phyloP scores from a whole-genome alignment of 73 alveolate species.

The Paramecium caudatum region DNA sequence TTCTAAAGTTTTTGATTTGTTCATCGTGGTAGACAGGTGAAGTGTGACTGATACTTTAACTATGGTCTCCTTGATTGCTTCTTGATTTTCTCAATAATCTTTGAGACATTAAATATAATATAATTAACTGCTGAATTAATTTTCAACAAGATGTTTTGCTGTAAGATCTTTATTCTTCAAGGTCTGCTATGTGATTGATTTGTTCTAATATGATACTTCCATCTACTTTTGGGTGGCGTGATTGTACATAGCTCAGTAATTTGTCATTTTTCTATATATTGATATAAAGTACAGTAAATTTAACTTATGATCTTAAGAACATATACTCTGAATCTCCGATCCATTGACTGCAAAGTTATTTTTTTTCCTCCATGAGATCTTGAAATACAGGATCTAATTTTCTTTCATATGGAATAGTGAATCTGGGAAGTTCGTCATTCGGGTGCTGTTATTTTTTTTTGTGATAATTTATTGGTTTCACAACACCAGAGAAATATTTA shows the following conservation, averaged over 20 bases:
- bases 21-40: constrained; percentile 7
- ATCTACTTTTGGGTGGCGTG: constrained; percentile 20
- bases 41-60: constrained; percentile 15
- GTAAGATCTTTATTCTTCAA: constrained; percentile 32
- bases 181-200: constrained; percentile 35
- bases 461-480: constrained; percentile 45
- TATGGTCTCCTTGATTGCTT: not conserved
- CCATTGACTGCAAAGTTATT: constrained; percentile 2
- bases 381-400: constrained; percentile 29
- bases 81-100: constrained; percentile 43
- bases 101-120: constrained; percentile 5
- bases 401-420: constrained; percentile 13
- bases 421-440: not conserved
- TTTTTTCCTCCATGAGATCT: constrained; percentile 22
- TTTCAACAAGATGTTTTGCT: not conserved
- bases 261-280: not conserved
- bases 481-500: constrained; percentile 27
- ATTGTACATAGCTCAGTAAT: not conserved
- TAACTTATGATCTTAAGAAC: constrained; percentile 29
- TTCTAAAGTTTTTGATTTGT: constrained; percentile 1
- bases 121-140: not conserved
- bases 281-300: not conserved
- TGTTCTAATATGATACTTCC: constrained; percentile 5
- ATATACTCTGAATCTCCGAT: constrained; percentile 40
- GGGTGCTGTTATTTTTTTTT: not conserved